A percentile compares a stretch with the other conserved stretches of the same genome.
Evolutionary conservation across 805 yeast genomes (phyloP).

Genomic region (Ascoidea asiatica): DNA sequence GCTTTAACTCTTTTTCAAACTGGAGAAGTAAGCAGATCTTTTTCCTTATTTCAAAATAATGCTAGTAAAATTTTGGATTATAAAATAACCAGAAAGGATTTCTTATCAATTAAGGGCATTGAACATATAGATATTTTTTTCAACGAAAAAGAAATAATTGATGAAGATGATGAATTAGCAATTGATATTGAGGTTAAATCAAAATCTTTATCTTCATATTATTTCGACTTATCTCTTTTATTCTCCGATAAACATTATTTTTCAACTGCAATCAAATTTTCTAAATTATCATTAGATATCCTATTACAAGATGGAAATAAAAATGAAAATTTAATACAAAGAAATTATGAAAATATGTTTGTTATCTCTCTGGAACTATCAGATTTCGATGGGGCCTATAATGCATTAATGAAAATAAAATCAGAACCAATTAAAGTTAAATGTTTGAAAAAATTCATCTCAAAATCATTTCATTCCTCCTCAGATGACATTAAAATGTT

Average conservation of each 20-base stretch:
- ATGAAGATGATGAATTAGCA: slow-evolving; percentile 10
- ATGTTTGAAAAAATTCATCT: background rate
- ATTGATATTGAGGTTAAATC: slow-evolving; percentile 14
- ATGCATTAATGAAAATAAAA: slow-evolving; percentile 18
- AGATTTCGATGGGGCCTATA: slow-evolving; percentile 20
- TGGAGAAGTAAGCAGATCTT: slow-evolving; percentile 17
- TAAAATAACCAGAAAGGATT: slow-evolving; percentile 13
- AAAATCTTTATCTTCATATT: slow-evolving; percentile 21
- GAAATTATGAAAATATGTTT: slow-evolving; percentile 13
- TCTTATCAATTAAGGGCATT: slow-evolving; percentile 9
- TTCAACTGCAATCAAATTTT: slow-evolving; percentile 23
- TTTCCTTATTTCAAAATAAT: slow-evolving; percentile 16
- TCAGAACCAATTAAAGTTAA: slow-evolving; percentile 1
- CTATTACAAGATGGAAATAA: slow-evolving; percentile 9
- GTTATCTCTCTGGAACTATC: slow-evolving; percentile 18
- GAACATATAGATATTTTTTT: background rate
- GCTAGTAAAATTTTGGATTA: slow-evolving; percentile 17
- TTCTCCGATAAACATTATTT: slow-evolving; percentile 20
- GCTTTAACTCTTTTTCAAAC: slow-evolving; percentile 14
- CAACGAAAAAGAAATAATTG: background rate
- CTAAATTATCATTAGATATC: slow-evolving; percentile 12
- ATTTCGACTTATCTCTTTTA: slow-evolving; percentile 22
- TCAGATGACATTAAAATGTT: slow-evolving; percentile 25
- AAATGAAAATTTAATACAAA: slow-evolving; percentile 11
- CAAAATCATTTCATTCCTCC: background rate